phyloP scores from a whole-genome alignment of 495 filamentous ascomycete genomes.

The Lepraria neglecta region DNA sequence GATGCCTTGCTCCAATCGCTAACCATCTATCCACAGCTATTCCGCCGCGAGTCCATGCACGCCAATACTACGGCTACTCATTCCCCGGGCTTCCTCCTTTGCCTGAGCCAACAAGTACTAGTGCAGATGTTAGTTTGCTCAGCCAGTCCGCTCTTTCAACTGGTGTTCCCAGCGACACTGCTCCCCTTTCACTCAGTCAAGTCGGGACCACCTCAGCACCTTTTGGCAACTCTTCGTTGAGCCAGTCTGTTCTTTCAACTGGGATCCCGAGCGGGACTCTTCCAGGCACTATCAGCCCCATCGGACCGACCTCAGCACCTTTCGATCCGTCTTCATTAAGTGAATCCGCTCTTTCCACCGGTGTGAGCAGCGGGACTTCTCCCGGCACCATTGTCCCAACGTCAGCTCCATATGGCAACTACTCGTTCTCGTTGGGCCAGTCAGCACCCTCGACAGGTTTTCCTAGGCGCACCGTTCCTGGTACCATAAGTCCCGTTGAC shows the following conservation, averaged over 20 bases:
- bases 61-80: slow-evolving; percentile 5
- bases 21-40: not conserved
- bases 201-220: not conserved
- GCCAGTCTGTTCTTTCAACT: not conserved
- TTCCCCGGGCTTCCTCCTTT: slow-evolving; percentile 4
- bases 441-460: not conserved
- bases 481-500: too few species aligned
- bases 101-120: not conserved
- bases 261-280: not conserved
- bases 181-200: not conserved
- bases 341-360: not conserved
- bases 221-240: not conserved
- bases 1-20: not conserved
- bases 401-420: slow-evolving; percentile 4
- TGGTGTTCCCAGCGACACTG: slow-evolving; percentile 1
- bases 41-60: not conserved
- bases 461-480: too few species aligned
- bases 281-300: too few species aligned
- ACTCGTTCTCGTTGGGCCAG: not conserved
- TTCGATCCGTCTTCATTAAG: not conserved
- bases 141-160: slow-evolving; percentile 6
- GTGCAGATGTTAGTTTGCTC: not conserved
- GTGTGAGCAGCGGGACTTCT: not conserved
- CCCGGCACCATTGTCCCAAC: slow-evolving; percentile 4
- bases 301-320: too few species aligned